Percentiles rank a stretch among this genome's conserved stretches.
phyloP scores from a whole-genome alignment of 1,284 basidiomycete genomes.

The Malassezia nana region DNA sequence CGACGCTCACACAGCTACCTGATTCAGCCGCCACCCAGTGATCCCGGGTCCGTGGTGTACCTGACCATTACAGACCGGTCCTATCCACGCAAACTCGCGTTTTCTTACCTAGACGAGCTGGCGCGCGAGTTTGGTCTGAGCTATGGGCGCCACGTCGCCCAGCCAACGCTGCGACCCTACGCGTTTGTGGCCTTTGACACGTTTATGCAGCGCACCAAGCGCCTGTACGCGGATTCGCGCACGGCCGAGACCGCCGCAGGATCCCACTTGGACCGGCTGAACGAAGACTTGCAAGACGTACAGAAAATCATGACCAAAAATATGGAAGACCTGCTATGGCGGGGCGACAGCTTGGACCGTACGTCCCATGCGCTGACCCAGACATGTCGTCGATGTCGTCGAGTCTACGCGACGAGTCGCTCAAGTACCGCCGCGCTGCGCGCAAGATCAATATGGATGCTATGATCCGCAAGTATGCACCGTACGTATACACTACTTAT shows the following conservation, averaged over 20 bases:
- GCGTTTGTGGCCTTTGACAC: slow-evolving; percentile 53
- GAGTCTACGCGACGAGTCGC: slow-evolving; percentile 88
- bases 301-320: slow-evolving; percentile 99
- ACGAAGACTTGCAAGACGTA: slow-evolving; percentile 93
- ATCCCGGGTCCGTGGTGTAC: slow-evolving; percentile 62
- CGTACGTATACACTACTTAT: slow-evolving; percentile 55
- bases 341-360: slow-evolving; percentile 88
- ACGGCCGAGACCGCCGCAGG: slow-evolving; percentile 62
- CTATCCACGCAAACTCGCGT: slow-evolving; percentile 93
- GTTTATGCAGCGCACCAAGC: slow-evolving; percentile 94
- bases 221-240: slow-evolving; percentile 85
- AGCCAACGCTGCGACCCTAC: slow-evolving; percentile 41
- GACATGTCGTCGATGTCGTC: slow-evolving; percentile 92
- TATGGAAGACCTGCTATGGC: slow-evolving; percentile 97
- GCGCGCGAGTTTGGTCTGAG: slow-evolving; percentile 72
- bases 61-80: slow-evolving; percentile 90
- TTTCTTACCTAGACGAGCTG: slow-evolving; percentile 92
- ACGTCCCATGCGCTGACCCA: slow-evolving; percentile 16
- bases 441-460: slow-evolving; percentile 88
- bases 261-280: slow-evolving; percentile 72
- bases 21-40: slow-evolving; percentile 54
- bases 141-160: slow-evolving; percentile 41
- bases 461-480: slow-evolving; percentile 89
- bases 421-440: slow-evolving; percentile 92
- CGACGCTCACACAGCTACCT: slow-evolving; percentile 65